A percentile compares a stretch with the other conserved stretches of the same genome.
These are phyloP conservation scores for Dryadomyces sulphureus DNA, from an alignment of 2,329 filamentous ascomycete genomes.

Conservation along the genomic window DNA sequence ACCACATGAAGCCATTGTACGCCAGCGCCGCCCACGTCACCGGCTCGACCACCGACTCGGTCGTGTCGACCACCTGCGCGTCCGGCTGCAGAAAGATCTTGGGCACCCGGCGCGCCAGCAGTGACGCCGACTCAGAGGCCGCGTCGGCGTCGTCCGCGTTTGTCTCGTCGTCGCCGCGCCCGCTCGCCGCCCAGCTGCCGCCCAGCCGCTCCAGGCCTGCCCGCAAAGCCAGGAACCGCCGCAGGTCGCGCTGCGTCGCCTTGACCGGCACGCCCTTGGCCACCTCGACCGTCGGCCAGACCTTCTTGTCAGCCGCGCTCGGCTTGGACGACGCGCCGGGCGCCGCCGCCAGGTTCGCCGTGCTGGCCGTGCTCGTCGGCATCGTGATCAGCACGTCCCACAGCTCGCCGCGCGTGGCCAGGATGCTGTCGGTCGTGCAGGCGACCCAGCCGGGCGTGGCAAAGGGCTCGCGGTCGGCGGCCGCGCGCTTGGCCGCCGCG, in stretches of 20 bases:
- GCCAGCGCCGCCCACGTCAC: slow-evolving; percentile 59
- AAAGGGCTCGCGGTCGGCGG: slow-evolving; percentile 23
- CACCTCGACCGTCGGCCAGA: slow-evolving; percentile 64
- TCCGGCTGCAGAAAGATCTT: slow-evolving; percentile 15
- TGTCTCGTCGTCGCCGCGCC: slow-evolving; percentile 9
- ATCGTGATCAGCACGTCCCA: slow-evolving; percentile 85
- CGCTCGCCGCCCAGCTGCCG: slow-evolving; percentile 9
- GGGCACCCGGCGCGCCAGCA: not conserved
- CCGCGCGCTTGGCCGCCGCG: slow-evolving; percentile 25
- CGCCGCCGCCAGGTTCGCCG: not conserved
- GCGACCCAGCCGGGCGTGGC: slow-evolving; percentile 67
- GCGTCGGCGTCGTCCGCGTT: not conserved
- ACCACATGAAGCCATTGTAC: slow-evolving; percentile 79
- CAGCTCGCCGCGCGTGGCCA: slow-evolving; percentile 70
- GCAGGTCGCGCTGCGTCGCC: slow-evolving; percentile 80
- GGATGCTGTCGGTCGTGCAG: slow-evolving; percentile 88
- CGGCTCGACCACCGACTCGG: slow-evolving; percentile 45
- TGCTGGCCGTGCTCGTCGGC: slow-evolving; percentile 29
- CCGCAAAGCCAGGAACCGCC: slow-evolving; percentile 59
- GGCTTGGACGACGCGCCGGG: slow-evolving; percentile 12
- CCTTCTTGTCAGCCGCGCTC: slow-evolving; percentile 40
- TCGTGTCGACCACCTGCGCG: slow-evolving; percentile 27
- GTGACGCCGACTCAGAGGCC: not conserved
- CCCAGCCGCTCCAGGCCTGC: slow-evolving; percentile 40
- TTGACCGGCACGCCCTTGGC: slow-evolving; percentile 52